Evolutionary conservation across 306 rosid genomes (phyloP), one percentile per base, ranked within the genome.

Genomic region (Styphnolobium japonicum): DNA sequence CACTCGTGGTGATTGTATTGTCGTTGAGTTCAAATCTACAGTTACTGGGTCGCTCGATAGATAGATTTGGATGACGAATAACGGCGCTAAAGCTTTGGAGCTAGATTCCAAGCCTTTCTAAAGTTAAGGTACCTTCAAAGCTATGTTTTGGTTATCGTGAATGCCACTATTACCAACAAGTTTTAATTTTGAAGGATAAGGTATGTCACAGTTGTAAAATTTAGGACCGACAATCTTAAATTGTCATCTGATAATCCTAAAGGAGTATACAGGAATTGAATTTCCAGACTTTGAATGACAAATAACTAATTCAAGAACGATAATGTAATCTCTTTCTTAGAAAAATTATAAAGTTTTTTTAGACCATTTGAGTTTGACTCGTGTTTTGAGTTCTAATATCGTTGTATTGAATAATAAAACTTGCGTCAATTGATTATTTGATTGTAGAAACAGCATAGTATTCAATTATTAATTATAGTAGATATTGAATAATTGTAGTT

Each of bases 41-140:
- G 7, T 42, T 31, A 42, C n/a, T n/a, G n/a, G n/a, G n/a, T n/a
- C n/a, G n/a, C n/a, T 11, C 11, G 18, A 25, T 25, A n/a, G 15
- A 65, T 14, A 6, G 22, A n/a, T 39, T 67, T 18, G 23, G 62
- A 85, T 88, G 86, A 80, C 80, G 42, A 84, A 40, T 7, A 49
- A 36, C 4, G n/a, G 40, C 6, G 72, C 68, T 58, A 57, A 70
- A 76, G 67, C 16, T 56, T 45, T 53, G 55, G 80, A 84, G 58
- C n/a, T n/a, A n/a, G n/a, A n/a, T n/a, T n/a, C 81, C 82, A 11
- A 74, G 23, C 31, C 16, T 11, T 64, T 71, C 76, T 76, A 46
- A 60, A 31, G 67, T 73, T 64, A 89, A 87, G 91, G 93, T 89
- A 79, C 52, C 42, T 0, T 14, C 67, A 40, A 23, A 8, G 52